Evolutionary conservation across 345 rosid genomes (phyloP), one percentile per base, ranked within the genome.

Genomic region (Rhizophora apiculata): DNA sequence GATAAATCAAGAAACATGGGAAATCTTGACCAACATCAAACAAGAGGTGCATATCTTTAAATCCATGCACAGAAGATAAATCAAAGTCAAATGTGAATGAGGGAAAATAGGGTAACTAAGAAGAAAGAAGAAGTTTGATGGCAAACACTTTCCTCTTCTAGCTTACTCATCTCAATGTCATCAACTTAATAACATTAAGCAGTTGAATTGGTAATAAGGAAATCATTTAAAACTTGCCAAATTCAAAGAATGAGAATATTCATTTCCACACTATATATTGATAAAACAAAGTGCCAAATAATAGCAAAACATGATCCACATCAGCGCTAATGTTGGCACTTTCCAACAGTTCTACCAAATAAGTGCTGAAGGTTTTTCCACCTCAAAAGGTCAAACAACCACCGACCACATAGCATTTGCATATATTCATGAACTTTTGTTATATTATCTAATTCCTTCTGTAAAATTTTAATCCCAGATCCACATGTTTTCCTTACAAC

Each of bases 1-100:
- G 32, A 48, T 43, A n/a, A 43, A 46, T 52, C 56, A 68, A 46
- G 37, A 68, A 59, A 13, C 62, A 68, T 30, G 34, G 29, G 29
- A 57, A 61, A 53, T 2, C 16, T n/a, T 5, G 20, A 26, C 61
- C 29, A 27, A 22, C 10, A 24, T 21, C 60, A 43, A 43, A 43
- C 48, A 43, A 43, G 48, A 43, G 48, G 15, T 43, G 15, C 3
- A 43, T 11, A 43, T 43, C 48, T 43, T 43, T 55, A 22, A 8
- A 55, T 20, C 6, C 60, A 55, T 55, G 60, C 6, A 24, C 22
- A 55, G 15, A 55, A 55, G 48, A 11, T 43, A 43, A 43, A 43
- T 43, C 16, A 11, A 43, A 43, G 48, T 43, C 48, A 43, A 55
- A 22, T 22, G 30, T 55, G 30, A 55, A 55, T 8, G 2, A 1